Evolutionary conservation across 2,329 filamentous ascomycete genomes (phyloP), one percentile per base, ranked within the genome.

Genomic region (Cytospora leucostoma): DNA sequence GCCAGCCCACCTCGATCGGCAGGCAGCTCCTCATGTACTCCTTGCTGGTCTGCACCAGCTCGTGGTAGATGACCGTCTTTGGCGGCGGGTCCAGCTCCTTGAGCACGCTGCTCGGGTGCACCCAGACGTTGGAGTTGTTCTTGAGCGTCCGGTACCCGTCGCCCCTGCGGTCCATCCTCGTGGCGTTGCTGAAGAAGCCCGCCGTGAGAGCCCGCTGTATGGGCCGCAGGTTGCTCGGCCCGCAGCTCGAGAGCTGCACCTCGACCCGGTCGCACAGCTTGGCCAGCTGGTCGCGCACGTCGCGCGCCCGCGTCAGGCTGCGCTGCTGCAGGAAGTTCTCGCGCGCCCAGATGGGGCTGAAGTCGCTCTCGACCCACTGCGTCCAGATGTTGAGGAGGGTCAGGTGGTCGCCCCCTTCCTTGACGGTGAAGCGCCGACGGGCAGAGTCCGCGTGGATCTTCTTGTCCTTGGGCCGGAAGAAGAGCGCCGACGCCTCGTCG

Each of bases 381-480:
- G 95, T 94, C 88, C 89, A 99, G 70, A 99, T 89, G 71, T 97
- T 97, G 55, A 98, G 85, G 1, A 96, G 84, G 0, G 92, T 93
- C 6, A 95, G 74, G 70, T 97, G 91, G 73, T 99, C 95, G 50
- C 95, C 95, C 40, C 93, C 93, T 66, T 96, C 93, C 70, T 92
- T 92, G 73, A 94, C 82, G 0, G 92, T 96, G 77, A 98, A 98
- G 1, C 94, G 87, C 40, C 90, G 89, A 15, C 93, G 88, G 0
- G 95, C 95, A 66, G 90, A 92, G 75, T 99, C 94, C 13, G 95
- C 95, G 71, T 97, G 92, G 34, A 97, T 89, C 75, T 97, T 97
- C 81, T 98, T 97, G 78, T 99, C 93, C 74, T 97, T 97, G 21
- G 95, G 93, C 0, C 93, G 85, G 82, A 96, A 96, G 80, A 97